A percentile compares a stretch with the other conserved stretches of the same genome.
phyloP scores from a whole-genome alignment of 169 alveolate species.

The Plasmodium vinckei region DNA sequence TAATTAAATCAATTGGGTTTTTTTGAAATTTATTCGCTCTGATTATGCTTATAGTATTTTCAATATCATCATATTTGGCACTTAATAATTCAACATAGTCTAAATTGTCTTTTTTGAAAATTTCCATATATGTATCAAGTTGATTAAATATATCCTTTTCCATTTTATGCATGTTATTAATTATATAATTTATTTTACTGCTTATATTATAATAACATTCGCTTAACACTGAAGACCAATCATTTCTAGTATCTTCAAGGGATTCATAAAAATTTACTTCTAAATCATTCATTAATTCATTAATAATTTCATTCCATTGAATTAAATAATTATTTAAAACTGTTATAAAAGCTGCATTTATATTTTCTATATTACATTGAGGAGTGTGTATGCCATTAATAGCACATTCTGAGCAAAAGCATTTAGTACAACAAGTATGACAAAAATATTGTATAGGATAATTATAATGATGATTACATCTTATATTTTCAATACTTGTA shows the following conservation, averaged over 20 bases:
- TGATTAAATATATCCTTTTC: conserved; percentile 68
- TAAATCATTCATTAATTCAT: conserved; percentile 76
- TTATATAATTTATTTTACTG: conserved; percentile 37
- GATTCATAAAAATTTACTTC: conserved; percentile 80
- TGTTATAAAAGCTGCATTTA: conserved; percentile 80
- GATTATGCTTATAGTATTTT: conserved; percentile 43
- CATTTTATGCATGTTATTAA: conserved; percentile 42
- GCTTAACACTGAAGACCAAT: conserved; percentile 78
- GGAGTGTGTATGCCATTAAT: conserved; percentile 78
- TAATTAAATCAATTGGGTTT: conserved; percentile 59
- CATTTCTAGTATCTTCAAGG: conserved; percentile 80
- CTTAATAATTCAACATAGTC: conserved; percentile 35
- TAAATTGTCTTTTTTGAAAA: conserved; percentile 61
- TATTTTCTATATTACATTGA: conserved; percentile 81
- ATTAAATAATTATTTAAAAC: conserved; percentile 79
- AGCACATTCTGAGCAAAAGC: conserved; percentile 87
- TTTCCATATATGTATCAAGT: conserved; percentile 45
- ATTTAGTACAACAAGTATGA: conserved; percentile 80
- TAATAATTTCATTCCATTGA: conserved; percentile 83
- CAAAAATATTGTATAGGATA: conserved; percentile 87
- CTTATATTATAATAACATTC: conserved; percentile 54
- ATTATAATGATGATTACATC: conserved; percentile 84
- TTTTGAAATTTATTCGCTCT: conserved; percentile 53
- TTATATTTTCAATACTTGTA: conserved; percentile 81
- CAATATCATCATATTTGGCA: conserved; percentile 59